A percentile compares a stretch with the other conserved stretches of the same genome.
Conservation (phyloP, 305 asterid species). For the Stenogyne calaminthoides region DNA sequence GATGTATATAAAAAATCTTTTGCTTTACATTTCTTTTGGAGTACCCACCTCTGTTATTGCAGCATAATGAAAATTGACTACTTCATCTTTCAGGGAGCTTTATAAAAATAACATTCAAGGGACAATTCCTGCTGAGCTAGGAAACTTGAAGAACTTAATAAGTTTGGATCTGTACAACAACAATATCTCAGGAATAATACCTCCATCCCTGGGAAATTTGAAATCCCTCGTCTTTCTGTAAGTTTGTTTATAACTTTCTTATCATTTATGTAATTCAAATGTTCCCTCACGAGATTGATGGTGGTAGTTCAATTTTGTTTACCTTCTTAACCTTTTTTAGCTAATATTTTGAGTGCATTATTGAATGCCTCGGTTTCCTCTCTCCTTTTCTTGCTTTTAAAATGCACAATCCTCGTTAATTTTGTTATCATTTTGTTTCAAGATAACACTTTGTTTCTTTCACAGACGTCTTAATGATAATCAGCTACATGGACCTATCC, state of each 20-base stretch:
- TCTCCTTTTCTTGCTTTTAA: not conserved
- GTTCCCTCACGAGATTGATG: slow-evolving; percentile 15
- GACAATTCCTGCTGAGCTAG: slow-evolving; percentile 80
- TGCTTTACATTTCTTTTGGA: slow-evolving; percentile 16
- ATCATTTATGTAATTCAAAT: slow-evolving; percentile 24
- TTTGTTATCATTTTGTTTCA: slow-evolving; percentile 12
- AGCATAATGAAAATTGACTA: slow-evolving; percentile 17
- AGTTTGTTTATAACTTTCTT: slow-evolving; percentile 38
- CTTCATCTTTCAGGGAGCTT: slow-evolving; percentile 67
- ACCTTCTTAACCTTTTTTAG: slow-evolving; percentile 15
- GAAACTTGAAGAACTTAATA: slow-evolving; percentile 80
- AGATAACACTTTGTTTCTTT: slow-evolving; percentile 27
- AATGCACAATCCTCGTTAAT: slow-evolving; percentile 11
- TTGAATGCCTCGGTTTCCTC: slow-evolving; percentile 10
- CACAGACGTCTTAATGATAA: slow-evolving; percentile 89
- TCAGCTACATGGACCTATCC: slow-evolving; percentile 69
- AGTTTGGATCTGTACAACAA: slow-evolving; percentile 97
- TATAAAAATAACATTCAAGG: slow-evolving; percentile 89
- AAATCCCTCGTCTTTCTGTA: slow-evolving; percentile 82
- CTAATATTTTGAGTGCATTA: not conserved
- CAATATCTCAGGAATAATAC: slow-evolving; percentile 75
- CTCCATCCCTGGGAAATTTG: slow-evolving; percentile 75
- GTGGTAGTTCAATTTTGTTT: slow-evolving; percentile 13
- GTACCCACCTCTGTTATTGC: not conserved
- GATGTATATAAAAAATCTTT: slow-evolving; percentile 9